These are phyloP conservation scores for Aspergillus baeticus DNA, from an alignment of 495 filamentous ascomycete species.

Conservation along the genomic window DNA sequence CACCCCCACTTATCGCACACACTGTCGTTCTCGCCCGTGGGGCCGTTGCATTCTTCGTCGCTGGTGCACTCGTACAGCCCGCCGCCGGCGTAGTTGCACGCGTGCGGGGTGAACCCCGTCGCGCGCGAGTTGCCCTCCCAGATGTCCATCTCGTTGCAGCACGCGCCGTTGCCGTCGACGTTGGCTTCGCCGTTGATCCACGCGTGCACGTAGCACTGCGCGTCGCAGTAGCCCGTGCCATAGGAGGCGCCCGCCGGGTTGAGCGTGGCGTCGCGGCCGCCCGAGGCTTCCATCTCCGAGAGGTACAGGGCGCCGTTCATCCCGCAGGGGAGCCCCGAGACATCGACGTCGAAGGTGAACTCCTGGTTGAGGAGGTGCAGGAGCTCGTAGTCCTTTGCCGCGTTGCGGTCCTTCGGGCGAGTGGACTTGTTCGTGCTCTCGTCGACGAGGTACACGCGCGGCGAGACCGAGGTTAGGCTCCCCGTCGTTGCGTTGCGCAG, in stretches of 20 bases:
- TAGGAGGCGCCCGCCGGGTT: constrained; percentile 64
- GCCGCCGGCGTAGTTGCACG: constrained; percentile 40
- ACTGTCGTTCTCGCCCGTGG: constrained; percentile 31
- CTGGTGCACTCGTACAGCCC: constrained; percentile 48
- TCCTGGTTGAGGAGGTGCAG: constrained; percentile 58
- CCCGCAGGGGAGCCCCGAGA: constrained; percentile 59
- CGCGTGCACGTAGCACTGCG: constrained; percentile 56
- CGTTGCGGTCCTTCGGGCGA: no score
- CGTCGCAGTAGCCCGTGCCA: constrained; percentile 71
- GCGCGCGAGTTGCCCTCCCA: constrained; percentile 62
- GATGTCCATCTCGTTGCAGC: constrained; percentile 64
- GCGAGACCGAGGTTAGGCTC: constrained; percentile 40
- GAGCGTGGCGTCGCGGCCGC: constrained; percentile 46
- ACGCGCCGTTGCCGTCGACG: constrained; percentile 45
- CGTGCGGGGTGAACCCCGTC: constrained; percentile 57
- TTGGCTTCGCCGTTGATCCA: constrained; percentile 61
- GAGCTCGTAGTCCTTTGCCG: constrained; percentile 54
- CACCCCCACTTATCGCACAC: constrained; percentile 68
- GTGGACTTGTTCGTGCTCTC: constrained; percentile 33
- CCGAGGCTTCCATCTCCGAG: constrained; percentile 58
- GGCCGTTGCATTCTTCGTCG: constrained; percentile 38
- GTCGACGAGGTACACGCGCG: constrained; percentile 62
- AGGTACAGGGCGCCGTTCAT: constrained; percentile 70
- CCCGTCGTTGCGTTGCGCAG: constrained; percentile 16
- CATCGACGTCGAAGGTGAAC: constrained; percentile 63